phyloP scores from a whole-genome alignment of 2,329 filamentous ascomycete species.

The Madurella mycetomatis region DNA sequence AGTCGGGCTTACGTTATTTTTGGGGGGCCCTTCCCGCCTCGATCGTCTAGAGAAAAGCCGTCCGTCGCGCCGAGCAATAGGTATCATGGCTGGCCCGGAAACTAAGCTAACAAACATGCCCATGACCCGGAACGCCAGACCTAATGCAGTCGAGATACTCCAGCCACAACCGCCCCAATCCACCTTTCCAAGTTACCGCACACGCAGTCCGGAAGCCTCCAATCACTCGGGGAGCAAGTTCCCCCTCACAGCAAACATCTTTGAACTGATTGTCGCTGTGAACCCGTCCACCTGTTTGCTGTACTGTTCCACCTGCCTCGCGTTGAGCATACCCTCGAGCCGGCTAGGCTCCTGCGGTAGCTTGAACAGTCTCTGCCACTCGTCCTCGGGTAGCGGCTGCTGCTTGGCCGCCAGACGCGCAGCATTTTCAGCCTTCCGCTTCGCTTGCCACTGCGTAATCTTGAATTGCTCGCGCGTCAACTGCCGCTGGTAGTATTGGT shows the following conservation, averaged over 20 bases:
- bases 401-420: constrained; percentile 83
- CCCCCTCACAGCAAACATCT: constrained; percentile 95
- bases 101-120: constrained; percentile 24
- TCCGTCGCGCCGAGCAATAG: constrained; percentile 8
- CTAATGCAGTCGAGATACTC: constrained; percentile 24
- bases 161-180: constrained; percentile 8
- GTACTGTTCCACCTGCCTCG: constrained; percentile 95
- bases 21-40: background rate
- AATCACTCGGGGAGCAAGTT: constrained; percentile 56
- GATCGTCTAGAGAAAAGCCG: background rate
- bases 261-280: constrained; percentile 82
- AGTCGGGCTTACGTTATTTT: background rate
- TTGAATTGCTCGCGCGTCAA: constrained; percentile 91
- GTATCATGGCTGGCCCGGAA: constrained; percentile 18
- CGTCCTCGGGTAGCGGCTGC: constrained; percentile 82
- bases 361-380: constrained; percentile 98
- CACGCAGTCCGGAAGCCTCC: background rate
- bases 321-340: constrained; percentile 90
- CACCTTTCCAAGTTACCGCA: background rate
- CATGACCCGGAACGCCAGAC: constrained; percentile 27
- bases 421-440: constrained; percentile 94
- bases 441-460: constrained; percentile 93
- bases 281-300: constrained; percentile 96
- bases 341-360: constrained; percentile 90
- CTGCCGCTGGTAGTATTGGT: constrained; percentile 92